Base-by-base conservation (phyloP, 2,329 filamentous ascomycete species). In the Clonostachys rhizophaga region DNA sequence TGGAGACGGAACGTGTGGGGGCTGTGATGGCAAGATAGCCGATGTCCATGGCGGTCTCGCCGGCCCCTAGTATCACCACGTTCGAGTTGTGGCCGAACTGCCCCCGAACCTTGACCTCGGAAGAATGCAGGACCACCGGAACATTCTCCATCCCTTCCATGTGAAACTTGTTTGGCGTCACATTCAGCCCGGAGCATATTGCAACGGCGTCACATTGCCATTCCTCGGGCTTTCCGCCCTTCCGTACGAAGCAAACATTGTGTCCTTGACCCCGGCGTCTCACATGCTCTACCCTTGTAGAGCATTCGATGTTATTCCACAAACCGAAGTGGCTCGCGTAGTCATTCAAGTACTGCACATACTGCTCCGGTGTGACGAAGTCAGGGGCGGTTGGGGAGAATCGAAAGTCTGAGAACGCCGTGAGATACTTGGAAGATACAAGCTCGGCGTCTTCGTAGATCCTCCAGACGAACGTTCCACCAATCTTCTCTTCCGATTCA, bases 371-470 rank as follows among this genome's bases (percentile, higher is more conserved):
- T 3, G 60, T 60, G n/a, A 72, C 54, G 52, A 73, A 74, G 51
- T 72, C 70, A 2, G 68, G 63, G 12, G 64, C 62, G 2, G 68
- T 60, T 5, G 58, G 41, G 14, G 63, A 54, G 18, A 66, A 62
- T 5, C 70, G 64, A 46, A 67, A 69, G 52, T 74, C 70, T 5
- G 70, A 74, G 50, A 74, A 75, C 20, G 64, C 58, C 0, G 70
- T 75, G 9, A 74, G 58, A 41, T 68, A 69, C 51, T 71, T 71
- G 10, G 69, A 72, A 8, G 66, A 71, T 6, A 74, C 70, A 13
- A 66, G 52, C 51, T 74, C 69, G 14, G 66, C 67, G 46, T 70
- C 68, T 44, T 71, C 66, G 49, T 72, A 72, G 9, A 59, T 58
- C 18, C 68, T 64, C 46, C 70, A 63, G 24, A 62, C 58, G 49